Base-by-base conservation (phyloP, 2,329 filamentous ascomycete species). In the Aspergillus sp. region DNA sequence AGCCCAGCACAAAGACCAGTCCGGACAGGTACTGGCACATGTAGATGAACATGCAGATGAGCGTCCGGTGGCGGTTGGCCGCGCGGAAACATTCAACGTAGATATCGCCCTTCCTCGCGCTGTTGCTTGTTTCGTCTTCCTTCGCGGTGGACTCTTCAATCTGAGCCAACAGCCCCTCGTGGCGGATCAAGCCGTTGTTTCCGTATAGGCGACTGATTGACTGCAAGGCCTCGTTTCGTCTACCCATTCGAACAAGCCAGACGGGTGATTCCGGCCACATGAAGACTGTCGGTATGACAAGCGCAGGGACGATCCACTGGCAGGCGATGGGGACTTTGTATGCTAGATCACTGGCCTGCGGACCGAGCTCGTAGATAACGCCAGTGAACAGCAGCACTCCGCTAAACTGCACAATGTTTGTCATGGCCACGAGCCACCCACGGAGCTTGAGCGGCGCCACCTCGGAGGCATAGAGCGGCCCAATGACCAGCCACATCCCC, bases 381-480 rank as follows among this genome's bases (percentile, higher is more conserved):
- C 79, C 81, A 0, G 80, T 78, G 0, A 79, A 79, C 47, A 84
- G 77, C 63, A 86, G 78, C 63, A 86, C 83, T 0, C 84, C 84
- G 49, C 85, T 81, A 3, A 84, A 81, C 82, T 83, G 86, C 7
- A 34, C 30, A 11, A 34, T 34, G 9, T 34, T 34, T 7, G 30
- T 34, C 30, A 65, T 83, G 85, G 71, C 85, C 78, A 63, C 86
- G 86, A 86, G 76, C 50, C 84, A 84, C 0, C 81, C 47, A 3
- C 84, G 76, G 4, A 86, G 77, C 2, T 79, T 64, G 8, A 75
- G 60, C 1, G 79, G 71, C 79, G 76, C 71, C 17, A 77, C 67
- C 56, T 86, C 84, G 9, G 84, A 83, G 0, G 84, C 83, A 64
- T 86, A 86, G 0, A 83, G 80, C 0, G 83, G 80, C 1, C 80